Conservation (phyloP, 2,329 filamentous ascomycete genomes). For the Penicillium capsulatum region DNA sequence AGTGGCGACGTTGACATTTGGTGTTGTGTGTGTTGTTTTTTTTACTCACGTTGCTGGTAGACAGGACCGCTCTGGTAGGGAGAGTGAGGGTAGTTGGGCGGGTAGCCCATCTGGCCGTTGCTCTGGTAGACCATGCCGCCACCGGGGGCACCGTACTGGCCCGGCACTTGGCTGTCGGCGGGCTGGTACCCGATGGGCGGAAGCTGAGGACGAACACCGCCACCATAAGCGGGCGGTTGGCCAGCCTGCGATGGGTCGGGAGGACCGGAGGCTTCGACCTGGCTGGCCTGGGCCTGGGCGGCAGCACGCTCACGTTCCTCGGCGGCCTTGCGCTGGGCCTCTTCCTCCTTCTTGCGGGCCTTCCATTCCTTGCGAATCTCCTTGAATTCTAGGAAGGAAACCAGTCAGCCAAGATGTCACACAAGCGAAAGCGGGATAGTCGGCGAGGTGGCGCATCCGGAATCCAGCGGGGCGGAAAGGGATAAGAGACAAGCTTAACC, state of each 20-base stretch:
- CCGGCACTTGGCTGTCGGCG: conserved; percentile 51
- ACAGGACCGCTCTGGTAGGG: conserved; percentile 50
- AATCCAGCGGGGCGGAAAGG: conserved; percentile 15
- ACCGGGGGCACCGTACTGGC: conserved; percentile 61
- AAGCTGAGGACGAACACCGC: conserved; percentile 59
- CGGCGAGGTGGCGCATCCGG: background rate
- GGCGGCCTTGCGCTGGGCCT: conserved; percentile 80
- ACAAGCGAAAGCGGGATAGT: conserved; percentile 5
- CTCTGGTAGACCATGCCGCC: conserved; percentile 47
- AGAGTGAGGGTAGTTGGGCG: conserved; percentile 48
- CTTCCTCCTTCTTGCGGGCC: conserved; percentile 98
- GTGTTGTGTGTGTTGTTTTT: conserved; percentile 12
- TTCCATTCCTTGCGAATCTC: conserved; percentile 99
- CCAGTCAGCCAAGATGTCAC: conserved; percentile 17
- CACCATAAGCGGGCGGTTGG: conserved; percentile 45
- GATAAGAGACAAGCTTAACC: conserved; percentile 23
- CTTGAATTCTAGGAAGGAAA: conserved; percentile 73
- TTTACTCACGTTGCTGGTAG: conserved; percentile 50
- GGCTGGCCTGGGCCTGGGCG: conserved; percentile 47
- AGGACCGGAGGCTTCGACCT: conserved; percentile 45
- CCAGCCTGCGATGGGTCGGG: conserved; percentile 47
- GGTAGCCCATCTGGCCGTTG: conserved; percentile 48
- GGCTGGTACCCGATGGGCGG: conserved; percentile 72
- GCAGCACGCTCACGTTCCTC: conserved; percentile 74
- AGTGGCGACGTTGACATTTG: conserved; percentile 13